Evolutionary conservation across 306 rosid genomes (phyloP).

Genomic region (Dalbergia oliveri): DNA sequence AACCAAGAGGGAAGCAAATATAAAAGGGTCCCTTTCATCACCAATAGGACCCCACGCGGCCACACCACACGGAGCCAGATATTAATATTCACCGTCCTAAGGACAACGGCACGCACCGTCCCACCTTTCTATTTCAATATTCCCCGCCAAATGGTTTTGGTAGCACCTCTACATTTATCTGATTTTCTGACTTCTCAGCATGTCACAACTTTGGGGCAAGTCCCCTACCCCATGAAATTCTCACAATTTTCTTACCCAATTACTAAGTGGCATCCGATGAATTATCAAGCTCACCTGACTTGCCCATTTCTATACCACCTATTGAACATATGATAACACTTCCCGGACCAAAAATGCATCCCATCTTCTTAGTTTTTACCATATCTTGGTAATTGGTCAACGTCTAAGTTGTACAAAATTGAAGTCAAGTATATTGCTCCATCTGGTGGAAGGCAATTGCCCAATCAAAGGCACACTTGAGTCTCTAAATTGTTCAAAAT

Average conservation of each 20-base stretch:
- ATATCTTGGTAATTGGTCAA: neutral
- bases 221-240: neutral
- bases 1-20: neutral
- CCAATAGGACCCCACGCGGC: slow-evolving; percentile 23
- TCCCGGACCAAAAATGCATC: neutral
- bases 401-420: slow-evolving; percentile 21
- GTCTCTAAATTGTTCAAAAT: slow-evolving; percentile 75
- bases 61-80: slow-evolving; percentile 37
- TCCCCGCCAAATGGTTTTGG: slow-evolving; percentile 14
- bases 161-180: neutral
- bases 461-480: slow-evolving; percentile 47
- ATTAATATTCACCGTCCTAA: slow-evolving; percentile 41
- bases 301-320: neutral
- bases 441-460: neutral
- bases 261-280: slow-evolving; percentile 1
- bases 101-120: slow-evolving; percentile 51
- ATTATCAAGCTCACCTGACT: slow-evolving; percentile 28
- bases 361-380: neutral
- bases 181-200: slow-evolving; percentile 5
- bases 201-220: neutral
- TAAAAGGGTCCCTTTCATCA: slow-evolving; percentile 38
- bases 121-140: slow-evolving; percentile 46
- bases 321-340: slow-evolving; percentile 6
- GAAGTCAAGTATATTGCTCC: neutral
- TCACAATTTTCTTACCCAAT: slow-evolving; percentile 16